phyloP scores from a whole-genome alignment of 768 basidiomycete genomes.

The Asterophora parasitica region DNA sequence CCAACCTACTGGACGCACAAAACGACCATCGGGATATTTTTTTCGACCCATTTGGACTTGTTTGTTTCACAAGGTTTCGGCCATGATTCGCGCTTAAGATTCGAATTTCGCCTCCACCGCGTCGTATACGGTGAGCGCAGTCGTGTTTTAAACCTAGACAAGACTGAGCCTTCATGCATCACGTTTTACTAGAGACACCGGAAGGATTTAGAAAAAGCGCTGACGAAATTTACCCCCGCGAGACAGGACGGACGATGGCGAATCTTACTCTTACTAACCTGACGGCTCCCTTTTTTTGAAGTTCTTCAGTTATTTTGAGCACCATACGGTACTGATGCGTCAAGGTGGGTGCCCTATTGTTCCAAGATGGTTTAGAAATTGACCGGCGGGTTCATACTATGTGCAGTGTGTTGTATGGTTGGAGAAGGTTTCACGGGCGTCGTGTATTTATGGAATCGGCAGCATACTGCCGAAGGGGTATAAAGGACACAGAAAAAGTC shows the following conservation, averaged over 20 bases:
- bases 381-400: neutral
- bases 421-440: constrained; percentile 78
- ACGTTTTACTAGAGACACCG: too few species aligned
- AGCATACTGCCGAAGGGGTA: constrained; percentile 42
- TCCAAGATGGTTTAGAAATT: constrained; percentile 21
- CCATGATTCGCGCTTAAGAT: too few species aligned
- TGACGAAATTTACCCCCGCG: constrained; percentile 74
- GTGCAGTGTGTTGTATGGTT: constrained; percentile 55
- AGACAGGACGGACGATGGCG: constrained; percentile 52
- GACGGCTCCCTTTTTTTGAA: too few species aligned
- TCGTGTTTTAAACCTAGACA: neutral
- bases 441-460: constrained; percentile 75
- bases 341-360: constrained; percentile 40
- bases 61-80: constrained; percentile 1
- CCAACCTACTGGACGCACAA: neutral
- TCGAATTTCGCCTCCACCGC: too few species aligned
- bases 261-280: too few species aligned
- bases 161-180: constrained; percentile 10
- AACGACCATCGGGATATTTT: neutral
- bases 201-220: constrained; percentile 70
- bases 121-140: too few species aligned
- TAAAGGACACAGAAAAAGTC: constrained; percentile 21
- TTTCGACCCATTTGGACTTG: neutral
- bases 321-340: constrained; percentile 45
- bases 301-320: constrained; percentile 90